phyloP scores from a whole-genome alignment of 2,329 filamentous ascomycete species.

The Ilyonectria mors-panacis region DNA sequence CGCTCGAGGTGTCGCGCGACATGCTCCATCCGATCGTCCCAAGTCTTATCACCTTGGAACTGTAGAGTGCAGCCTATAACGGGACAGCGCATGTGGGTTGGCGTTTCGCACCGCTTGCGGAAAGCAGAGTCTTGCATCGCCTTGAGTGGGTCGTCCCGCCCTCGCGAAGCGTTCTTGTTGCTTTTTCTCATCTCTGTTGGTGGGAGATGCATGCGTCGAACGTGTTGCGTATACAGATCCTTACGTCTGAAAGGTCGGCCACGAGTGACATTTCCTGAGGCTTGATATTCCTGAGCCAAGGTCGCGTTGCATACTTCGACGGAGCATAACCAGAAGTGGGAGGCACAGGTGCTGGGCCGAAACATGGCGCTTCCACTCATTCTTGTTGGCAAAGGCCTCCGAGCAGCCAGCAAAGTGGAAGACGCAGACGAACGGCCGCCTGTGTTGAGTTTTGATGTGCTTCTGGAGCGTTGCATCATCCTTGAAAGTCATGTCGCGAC shows the following conservation, averaged over 20 bases:
- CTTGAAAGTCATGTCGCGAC: constrained; percentile 55
- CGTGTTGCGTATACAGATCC: constrained; percentile 91
- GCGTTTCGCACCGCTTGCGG: constrained; percentile 72
- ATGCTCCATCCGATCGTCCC: constrained; percentile 91
- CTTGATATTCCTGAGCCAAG: constrained; percentile 41
- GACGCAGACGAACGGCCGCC: constrained; percentile 80
- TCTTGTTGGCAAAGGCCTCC: constrained; percentile 83
- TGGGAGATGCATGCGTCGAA: constrained; percentile 84
- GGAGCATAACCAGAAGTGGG: constrained; percentile 81
- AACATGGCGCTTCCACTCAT: constrained; percentile 96
- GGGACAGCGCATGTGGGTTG: constrained; percentile 73
- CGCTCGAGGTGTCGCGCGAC: constrained; percentile 83
- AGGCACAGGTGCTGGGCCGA: constrained; percentile 83
- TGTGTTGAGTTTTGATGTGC: constrained; percentile 68
- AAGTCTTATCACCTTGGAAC: constrained; percentile 76
- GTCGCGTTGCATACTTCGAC: constrained; percentile 68
- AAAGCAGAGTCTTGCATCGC: constrained; percentile 72
- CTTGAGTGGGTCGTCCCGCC: constrained; percentile 70
- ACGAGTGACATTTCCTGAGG: constrained; percentile 59
- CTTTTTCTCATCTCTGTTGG: constrained; percentile 55
- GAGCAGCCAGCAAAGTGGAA: constrained; percentile 84
- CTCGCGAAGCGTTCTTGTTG: constrained; percentile 53
- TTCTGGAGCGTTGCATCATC: constrained; percentile 62
- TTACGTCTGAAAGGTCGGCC: constrained; percentile 87
- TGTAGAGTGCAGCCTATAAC: constrained; percentile 69